A percentile compares a stretch with the other conserved stretches of the same genome.
Conservation (phyloP, 139 green algal genomes). For the Coelastrella sp. region DNA sequence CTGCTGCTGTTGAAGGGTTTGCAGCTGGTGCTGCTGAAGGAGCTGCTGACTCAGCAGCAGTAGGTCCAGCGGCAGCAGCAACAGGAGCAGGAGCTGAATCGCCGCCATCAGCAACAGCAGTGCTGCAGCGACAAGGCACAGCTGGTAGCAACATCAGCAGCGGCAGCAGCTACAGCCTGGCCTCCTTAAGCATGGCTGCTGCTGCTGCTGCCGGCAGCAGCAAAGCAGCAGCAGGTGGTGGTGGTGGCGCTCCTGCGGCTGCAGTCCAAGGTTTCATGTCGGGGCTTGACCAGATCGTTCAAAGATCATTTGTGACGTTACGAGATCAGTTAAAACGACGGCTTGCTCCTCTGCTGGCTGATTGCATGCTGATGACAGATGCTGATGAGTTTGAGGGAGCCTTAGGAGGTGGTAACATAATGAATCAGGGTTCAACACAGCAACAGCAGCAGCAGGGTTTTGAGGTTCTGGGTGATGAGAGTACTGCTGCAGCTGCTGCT, state of each 20-base stretch:
- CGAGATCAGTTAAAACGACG: constrained; percentile 42
- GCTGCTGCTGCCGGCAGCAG: neutral
- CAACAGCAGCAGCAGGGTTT: constrained; percentile 34
- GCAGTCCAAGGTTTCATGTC: constrained; percentile 26
- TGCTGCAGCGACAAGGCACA: neutral
- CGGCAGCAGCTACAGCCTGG: constrained; percentile 1
- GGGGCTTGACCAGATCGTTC: constrained; percentile 58
- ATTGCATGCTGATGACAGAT: constrained; percentile 36
- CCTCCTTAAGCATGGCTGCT: neutral
- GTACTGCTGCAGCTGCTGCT: neutral
- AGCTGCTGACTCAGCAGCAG: neutral
- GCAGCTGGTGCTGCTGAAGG: constrained; percentile 11
- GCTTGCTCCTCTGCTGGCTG: constrained; percentile 31
- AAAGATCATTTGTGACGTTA: neutral
- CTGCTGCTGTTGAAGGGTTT: neutral
- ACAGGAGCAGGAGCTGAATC: neutral
- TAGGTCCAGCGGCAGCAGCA: neutral
- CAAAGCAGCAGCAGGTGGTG: neutral
- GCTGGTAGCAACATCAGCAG: neutral
- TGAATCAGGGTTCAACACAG: neutral
- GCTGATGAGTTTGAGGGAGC: neutral
- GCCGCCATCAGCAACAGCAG: too few species aligned
- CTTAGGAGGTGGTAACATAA: neutral
- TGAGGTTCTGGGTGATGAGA: too few species aligned
- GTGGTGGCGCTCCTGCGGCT: neutral